Conservation (phyloP, 1,284 basidiomycete genomes). For the Microbotryum silenes-acaulis region DNA sequence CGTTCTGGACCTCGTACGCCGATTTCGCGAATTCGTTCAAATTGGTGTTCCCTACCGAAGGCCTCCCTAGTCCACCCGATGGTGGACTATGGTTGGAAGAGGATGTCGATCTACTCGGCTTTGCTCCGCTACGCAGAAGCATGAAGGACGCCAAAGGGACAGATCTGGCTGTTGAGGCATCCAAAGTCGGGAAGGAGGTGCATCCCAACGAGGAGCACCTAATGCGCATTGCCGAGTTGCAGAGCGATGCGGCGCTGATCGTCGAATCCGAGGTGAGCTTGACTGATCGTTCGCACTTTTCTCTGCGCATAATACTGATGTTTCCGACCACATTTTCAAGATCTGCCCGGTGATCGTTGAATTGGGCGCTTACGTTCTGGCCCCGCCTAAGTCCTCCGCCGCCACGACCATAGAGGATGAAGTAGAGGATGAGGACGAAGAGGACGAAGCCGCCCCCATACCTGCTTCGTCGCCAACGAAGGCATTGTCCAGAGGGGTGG, state of each 20-base stretch:
- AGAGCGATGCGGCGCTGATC: constrained; percentile 64
- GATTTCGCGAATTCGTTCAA: constrained; percentile 59
- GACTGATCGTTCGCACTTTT: background rate
- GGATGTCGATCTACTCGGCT: constrained; percentile 82
- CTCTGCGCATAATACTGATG: background rate
- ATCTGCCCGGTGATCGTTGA: constrained; percentile 9
- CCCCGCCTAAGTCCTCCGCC: constrained; percentile 2
- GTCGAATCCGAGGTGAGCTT: constrained; percentile 52
- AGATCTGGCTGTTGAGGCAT: constrained; percentile 22
- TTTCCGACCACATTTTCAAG: background rate
- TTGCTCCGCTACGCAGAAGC: constrained; percentile 64
- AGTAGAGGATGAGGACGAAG: background rate
- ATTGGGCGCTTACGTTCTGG: constrained; percentile 23
- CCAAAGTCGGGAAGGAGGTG: constrained; percentile 47
- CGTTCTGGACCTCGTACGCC: constrained; percentile 68
- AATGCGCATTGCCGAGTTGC: constrained; percentile 82
- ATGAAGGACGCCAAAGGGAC: constrained; percentile 26
- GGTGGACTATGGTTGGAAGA: constrained; percentile 71
- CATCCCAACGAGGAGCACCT: constrained; percentile 93
- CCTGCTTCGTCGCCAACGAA: too few relatives aligned
- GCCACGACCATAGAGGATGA: background rate
- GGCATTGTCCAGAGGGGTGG: background rate
- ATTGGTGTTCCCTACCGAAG: constrained; percentile 60
- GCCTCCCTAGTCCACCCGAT: constrained; percentile 49
- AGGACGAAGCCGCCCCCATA: background rate